Evolutionary conservation across 1,284 basidiomycete genomes (phyloP).

Genomic region (Sanguinoderma infundibulare): DNA sequence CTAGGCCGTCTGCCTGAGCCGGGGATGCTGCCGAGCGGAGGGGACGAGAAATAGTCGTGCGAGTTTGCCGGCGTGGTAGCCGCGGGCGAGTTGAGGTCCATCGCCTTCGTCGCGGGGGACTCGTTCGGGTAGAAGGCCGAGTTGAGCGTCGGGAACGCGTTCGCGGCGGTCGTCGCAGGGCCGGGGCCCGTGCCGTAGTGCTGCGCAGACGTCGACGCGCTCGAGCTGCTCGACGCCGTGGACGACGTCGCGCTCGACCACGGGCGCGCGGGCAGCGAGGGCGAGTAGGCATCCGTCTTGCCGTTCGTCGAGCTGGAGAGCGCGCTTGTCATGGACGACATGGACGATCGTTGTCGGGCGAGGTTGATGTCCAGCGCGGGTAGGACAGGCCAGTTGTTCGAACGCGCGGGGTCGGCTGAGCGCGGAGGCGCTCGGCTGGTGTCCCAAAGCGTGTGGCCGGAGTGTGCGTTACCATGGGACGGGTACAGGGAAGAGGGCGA

Average conservation of each 20-base stretch:
- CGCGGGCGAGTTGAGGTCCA: slow-evolving; percentile 32
- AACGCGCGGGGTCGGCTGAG: slow-evolving; percentile 23
- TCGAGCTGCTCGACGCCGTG: slow-evolving; percentile 31
- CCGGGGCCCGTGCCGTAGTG: not conserved
- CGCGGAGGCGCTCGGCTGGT: slow-evolving; percentile 15
- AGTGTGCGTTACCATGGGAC: slow-evolving; percentile 4
- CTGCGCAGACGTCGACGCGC: slow-evolving; percentile 28
- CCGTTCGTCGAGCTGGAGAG: slow-evolving; percentile 7
- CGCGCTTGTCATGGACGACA: slow-evolving; percentile 4
- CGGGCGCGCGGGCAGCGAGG: slow-evolving; percentile 33
- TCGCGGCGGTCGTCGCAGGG: no score
- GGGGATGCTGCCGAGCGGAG: slow-evolving; percentile 2
- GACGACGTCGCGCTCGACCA: slow-evolving; percentile 36
- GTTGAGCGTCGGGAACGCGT: slow-evolving; percentile 38
- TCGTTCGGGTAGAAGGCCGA: slow-evolving; percentile 49
- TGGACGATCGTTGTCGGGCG: slow-evolving; percentile 27
- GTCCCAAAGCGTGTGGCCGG: slow-evolving; percentile 29
- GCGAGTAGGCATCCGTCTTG: slow-evolving; percentile 31
- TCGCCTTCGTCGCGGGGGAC: slow-evolving; percentile 29
- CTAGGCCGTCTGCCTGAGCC: slow-evolving; percentile 2
- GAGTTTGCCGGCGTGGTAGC: slow-evolving; percentile 21
- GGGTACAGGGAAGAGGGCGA: slow-evolving; percentile 13
- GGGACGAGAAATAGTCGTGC: slow-evolving; percentile 28
- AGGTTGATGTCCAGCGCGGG: slow-evolving; percentile 36
- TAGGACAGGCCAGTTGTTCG: slow-evolving; percentile 32